These are phyloP conservation scores for Lizonia empirigonia DNA, from an alignment of 2,329 filamentous ascomycete species.

Conservation along the genomic window DNA sequence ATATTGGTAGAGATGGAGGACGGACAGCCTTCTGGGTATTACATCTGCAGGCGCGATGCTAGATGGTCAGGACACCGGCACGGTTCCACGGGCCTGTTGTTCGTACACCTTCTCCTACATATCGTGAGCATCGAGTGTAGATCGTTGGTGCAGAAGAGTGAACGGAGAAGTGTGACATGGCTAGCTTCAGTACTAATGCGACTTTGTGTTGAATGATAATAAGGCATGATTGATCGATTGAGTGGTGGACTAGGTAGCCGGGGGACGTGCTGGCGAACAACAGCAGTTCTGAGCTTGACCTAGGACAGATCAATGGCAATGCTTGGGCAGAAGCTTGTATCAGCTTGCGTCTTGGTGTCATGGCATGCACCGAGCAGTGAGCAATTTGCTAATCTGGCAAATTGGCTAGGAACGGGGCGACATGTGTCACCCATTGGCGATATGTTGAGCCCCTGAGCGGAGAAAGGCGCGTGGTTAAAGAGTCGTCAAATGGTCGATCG, in stretches of 20 bases:
- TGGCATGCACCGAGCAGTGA: conserved; percentile 14
- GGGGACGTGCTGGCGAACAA: too few relatives aligned
- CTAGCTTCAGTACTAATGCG: conserved; percentile 21
- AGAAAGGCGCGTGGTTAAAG: conserved; percentile 20
- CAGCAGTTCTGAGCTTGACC: conserved; percentile 17
- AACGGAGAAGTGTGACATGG: too few relatives aligned
- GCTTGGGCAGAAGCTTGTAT: conserved; percentile 23
- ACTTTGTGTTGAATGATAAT: too few relatives aligned
- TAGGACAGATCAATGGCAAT: conserved; percentile 19
- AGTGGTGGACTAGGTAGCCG: too few relatives aligned
- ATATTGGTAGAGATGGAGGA: too few relatives aligned
- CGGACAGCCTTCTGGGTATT: too few relatives aligned
- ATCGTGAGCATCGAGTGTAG: neutral
- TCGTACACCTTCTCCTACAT: too few relatives aligned
- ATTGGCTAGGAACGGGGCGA: conserved; percentile 19
- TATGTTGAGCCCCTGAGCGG: conserved; percentile 15
- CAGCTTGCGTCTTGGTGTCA: conserved; percentile 19
- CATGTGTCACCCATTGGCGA: conserved; percentile 31
- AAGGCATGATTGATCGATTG: too few relatives aligned
- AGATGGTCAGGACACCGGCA: too few relatives aligned
- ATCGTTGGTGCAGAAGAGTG: neutral
- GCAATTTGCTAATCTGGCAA: conserved; percentile 18
- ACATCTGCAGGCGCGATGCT: too few relatives aligned
- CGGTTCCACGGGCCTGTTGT: too few relatives aligned
- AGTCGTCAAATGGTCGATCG: conserved; percentile 19